Evolutionary conservation across 257 asterid genomes (phyloP), one percentile per base, ranked within the genome.

Genomic region (Salvia splendens): DNA sequence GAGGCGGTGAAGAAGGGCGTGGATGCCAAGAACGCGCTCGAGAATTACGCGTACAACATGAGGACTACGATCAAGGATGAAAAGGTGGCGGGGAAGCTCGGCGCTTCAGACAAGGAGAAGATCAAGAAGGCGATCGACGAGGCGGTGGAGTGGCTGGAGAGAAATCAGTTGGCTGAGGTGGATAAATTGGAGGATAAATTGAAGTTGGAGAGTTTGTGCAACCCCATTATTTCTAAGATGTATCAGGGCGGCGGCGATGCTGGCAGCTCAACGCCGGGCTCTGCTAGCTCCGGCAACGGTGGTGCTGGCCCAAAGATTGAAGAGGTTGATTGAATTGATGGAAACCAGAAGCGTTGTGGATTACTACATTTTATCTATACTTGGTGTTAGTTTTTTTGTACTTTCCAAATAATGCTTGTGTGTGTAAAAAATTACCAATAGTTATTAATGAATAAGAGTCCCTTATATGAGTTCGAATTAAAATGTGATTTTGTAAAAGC

Each of bases 131-230:
- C 83, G 0, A 32, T 83, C 3, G 84, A 83, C 1, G 85, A 79
- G 75, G 67, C 81, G 0, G 35, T 83, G 8, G 80, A 79, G 33
- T 85, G 87, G 92, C 36, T 85, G 77, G 92, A 83, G 8, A 15
- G 87, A 68, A 85, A 85, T 38, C 91, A 83, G 72, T 32, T 85
- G 76, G 86, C 86, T 41, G 91, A 85, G 56, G 91, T 83, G 38
- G 85, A 85, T 73, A 86, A 85, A 53, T 62, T 82, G 65, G 88
- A 85, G 58, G 91, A 83, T 12, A 85, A 80, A 53, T 63, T 80
- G 83, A 85, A 85, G 57, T 73, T 85, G 76, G 86, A 82, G 77
- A 77, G 35, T 8, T 28, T 85, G 52, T 77, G 88, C 65, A 80
- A 82, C 50, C 88, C 88, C 1, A 79, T 82, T 8, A 75, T 82